These are phyloP conservation scores for Barnettozyma siamensis DNA, from an alignment of 805 yeast genomes.

Conservation along the genomic window DNA sequence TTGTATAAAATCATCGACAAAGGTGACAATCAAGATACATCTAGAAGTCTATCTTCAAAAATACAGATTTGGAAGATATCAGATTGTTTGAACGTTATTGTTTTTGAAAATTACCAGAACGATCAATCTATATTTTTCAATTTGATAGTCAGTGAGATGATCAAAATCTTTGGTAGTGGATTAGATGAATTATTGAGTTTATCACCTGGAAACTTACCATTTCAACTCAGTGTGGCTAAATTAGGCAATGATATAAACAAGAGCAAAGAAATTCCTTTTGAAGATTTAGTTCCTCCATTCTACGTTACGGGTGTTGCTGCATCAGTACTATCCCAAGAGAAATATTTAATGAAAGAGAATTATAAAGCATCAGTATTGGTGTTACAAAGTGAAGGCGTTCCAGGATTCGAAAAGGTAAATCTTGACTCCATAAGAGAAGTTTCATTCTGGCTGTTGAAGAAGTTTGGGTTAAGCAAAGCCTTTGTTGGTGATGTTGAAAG, in stretches of 20 bases:
- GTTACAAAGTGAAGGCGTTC: conserved; percentile 57
- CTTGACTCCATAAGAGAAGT: conserved; percentile 27
- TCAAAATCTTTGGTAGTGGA: conserved; percentile 11
- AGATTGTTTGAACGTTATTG: conserved; percentile 12
- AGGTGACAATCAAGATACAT: neutral
- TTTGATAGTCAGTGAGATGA: conserved; percentile 19
- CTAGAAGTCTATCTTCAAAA: conserved; percentile 4
- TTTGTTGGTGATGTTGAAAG: conserved; percentile 9
- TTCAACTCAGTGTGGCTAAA: conserved; percentile 20
- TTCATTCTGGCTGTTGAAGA: conserved; percentile 5
- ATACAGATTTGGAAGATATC: conserved; percentile 13
- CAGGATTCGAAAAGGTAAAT: conserved; percentile 51
- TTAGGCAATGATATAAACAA: conserved; percentile 1
- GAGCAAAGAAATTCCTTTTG: conserved; percentile 10
- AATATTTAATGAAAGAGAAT: conserved; percentile 7
- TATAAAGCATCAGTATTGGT: conserved; percentile 14
- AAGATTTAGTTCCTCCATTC: conserved; percentile 50
- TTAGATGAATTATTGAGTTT: conserved; percentile 15
- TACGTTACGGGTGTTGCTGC: conserved; percentile 54
- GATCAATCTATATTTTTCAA: conserved; percentile 30
- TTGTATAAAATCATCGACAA: conserved; percentile 31
- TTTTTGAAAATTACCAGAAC: conserved; percentile 20
- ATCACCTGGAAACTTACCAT: conserved; percentile 31
- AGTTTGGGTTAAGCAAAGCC: conserved; percentile 4
- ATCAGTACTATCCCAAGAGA: conserved; percentile 30